Evolutionary conservation across 2,329 filamentous ascomycete genomes (phyloP).

Genomic region (Diaporthe sp.): DNA sequence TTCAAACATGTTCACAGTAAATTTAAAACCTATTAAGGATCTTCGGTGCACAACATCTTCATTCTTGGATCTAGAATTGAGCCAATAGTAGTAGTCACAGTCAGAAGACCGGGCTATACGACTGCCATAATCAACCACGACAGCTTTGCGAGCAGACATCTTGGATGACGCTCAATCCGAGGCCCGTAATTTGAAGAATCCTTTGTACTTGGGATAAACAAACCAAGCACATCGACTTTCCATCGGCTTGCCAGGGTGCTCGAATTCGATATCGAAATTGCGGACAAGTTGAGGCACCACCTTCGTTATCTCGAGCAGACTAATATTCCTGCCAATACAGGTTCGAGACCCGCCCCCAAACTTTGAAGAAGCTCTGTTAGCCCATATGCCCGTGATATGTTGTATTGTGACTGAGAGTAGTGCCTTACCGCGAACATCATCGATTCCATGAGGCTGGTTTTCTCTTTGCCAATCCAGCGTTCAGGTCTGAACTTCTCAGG

Average conservation of each 20-base stretch:
- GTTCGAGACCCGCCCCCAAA: conserved; percentile 65
- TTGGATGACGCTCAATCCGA: not conserved
- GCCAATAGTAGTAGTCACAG: too few species aligned
- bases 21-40: too few species aligned
- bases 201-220: conserved; percentile 3
- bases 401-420: not conserved
- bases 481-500: conserved; percentile 70
- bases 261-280: not conserved
- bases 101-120: not conserved
- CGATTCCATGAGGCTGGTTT: conserved; percentile 41
- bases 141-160: not conserved
- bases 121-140: not conserved
- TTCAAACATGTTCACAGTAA: not conserved
- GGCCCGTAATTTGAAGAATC: not conserved
- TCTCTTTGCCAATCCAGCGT: conserved; percentile 57
- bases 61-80: not conserved
- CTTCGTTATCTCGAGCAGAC: conserved; percentile 26
- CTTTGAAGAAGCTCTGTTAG: conserved; percentile 45
- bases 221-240: not conserved
- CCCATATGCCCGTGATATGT: not conserved
- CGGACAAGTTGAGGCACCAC: not conserved
- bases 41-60: not conserved
- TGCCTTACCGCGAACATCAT: conserved; percentile 22
- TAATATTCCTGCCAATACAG: conserved; percentile 55
- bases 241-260: not conserved